These are phyloP conservation scores for Tuber borchii DNA, from an alignment of 495 filamentous ascomycete species.

Conservation along the genomic window DNA sequence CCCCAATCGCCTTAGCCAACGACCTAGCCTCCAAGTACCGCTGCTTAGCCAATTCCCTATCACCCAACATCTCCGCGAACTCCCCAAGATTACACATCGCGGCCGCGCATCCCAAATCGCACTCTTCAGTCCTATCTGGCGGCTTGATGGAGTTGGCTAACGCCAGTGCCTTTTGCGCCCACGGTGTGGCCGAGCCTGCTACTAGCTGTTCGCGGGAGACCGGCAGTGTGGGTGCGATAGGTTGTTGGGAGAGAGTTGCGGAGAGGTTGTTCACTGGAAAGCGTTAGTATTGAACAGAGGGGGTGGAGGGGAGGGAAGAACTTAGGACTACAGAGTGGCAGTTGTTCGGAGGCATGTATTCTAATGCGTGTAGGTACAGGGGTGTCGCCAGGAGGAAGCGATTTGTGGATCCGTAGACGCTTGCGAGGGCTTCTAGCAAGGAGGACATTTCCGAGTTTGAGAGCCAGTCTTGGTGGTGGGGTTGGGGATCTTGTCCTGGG, in stretches of 20 bases:
- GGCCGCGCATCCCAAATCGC: conserved; percentile 74
- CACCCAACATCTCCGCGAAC: conserved; percentile 64
- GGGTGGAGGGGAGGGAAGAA: conserved; percentile 44
- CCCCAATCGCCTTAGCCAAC: conserved; percentile 57
- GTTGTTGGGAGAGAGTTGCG: conserved; percentile 59
- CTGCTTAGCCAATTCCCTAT: conserved; percentile 56
- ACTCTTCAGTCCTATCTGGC: conserved; percentile 65
- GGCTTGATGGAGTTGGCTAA: conserved; percentile 53
- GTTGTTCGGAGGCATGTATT: conserved; percentile 50
- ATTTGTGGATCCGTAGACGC: conserved; percentile 61
- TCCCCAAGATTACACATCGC: conserved; percentile 83
- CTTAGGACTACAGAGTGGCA: conserved; percentile 70
- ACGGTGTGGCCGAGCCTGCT: conserved; percentile 55
- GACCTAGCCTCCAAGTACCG: conserved; percentile 59
- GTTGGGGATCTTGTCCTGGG: conserved; percentile 4
- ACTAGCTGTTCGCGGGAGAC: conserved; percentile 51
- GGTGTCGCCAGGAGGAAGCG: conserved; percentile 74
- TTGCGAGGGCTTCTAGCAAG: conserved; percentile 53
- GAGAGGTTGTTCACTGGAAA: conserved; percentile 58
- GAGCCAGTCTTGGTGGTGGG: conserved; percentile 6
- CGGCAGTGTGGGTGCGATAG: conserved; percentile 45
- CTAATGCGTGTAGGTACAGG: conserved; percentile 77
- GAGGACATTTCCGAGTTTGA: conserved; percentile 18
- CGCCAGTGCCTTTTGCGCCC: conserved; percentile 68
- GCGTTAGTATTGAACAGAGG: background rate